Evolutionary conservation across 2,329 filamentous ascomycete genomes (phyloP).

Genomic region (Amauroascus verrucosus): DNA sequence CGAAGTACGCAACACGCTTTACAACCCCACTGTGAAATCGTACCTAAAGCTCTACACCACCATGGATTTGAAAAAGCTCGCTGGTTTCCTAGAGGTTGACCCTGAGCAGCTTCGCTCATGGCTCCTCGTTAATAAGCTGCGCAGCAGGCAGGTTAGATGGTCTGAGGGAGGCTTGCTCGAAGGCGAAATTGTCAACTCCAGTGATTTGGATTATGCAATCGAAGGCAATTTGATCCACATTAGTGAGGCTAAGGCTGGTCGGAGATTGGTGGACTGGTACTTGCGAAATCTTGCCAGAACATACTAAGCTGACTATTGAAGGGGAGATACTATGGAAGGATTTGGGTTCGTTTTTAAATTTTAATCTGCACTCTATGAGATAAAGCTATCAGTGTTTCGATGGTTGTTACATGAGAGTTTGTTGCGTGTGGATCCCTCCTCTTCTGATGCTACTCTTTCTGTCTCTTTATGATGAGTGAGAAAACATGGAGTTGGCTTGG

Average conservation of each 20-base stretch:
- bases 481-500: not conserved
- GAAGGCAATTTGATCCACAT: conserved; percentile 97
- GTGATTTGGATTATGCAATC: conserved; percentile 93
- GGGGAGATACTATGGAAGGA: not conserved
- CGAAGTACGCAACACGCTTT: conserved; percentile 99
- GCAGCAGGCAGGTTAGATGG: conserved; percentile 93
- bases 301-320: conserved; percentile 52
- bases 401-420: not conserved
- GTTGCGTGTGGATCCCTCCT: no score
- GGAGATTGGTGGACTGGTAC: conserved; percentile 98
- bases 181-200: conserved; percentile 84
- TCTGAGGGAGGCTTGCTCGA: conserved; percentile 80
- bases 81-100: conserved; percentile 92
- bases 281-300: conserved; percentile 91
- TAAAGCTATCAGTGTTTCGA: not conserved
- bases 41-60: conserved; percentile 99
- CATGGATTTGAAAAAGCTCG: conserved; percentile 97
- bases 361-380: not conserved
- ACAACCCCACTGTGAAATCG: conserved; percentile 92
- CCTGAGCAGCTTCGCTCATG: conserved; percentile 91
- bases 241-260: conserved; percentile 94
- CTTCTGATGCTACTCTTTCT: not conserved
- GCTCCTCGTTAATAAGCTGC: conserved; percentile 96
- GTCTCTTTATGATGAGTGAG: not conserved
- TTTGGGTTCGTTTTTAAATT: not conserved